Conservation (phyloP, 768 basidiomycete species). For the Rossbeevera mucosa region DNA sequence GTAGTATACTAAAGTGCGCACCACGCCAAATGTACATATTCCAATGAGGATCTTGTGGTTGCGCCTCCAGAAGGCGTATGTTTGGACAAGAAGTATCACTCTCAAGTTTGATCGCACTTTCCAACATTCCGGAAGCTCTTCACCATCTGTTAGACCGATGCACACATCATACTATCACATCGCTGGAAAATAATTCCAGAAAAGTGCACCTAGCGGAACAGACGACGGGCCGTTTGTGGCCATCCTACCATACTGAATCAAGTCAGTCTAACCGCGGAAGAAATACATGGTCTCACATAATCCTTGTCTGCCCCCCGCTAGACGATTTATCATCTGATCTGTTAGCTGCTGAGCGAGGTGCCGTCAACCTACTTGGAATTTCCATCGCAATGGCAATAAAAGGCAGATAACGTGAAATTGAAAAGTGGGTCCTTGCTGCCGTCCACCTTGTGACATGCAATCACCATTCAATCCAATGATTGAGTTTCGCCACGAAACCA, state of each 20-base stretch:
- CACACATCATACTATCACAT: slow-evolving; percentile 16
- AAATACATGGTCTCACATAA: slow-evolving; percentile 4
- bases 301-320: slow-evolving; percentile 1
- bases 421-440: slow-evolving; percentile 15
- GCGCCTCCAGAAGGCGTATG: slow-evolving; percentile 18
- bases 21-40: slow-evolving; percentile 8
- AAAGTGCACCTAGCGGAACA: not conserved
- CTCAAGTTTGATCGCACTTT: not conserved
- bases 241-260: slow-evolving; percentile 9
- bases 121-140: not conserved
- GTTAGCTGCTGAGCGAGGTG: not conserved
- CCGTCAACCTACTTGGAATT: slow-evolving; percentile 5
- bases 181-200: not conserved
- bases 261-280: not conserved
- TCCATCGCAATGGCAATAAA: slow-evolving; percentile 15
- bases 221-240: slow-evolving; percentile 3
- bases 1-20: not conserved
- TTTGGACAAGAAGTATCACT: slow-evolving; percentile 20
- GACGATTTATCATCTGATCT: not conserved
- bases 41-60: slow-evolving; percentile 19
- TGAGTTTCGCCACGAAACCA: not conserved
- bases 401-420: slow-evolving; percentile 20
- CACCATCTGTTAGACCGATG: slow-evolving; percentile 14
- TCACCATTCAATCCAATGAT: slow-evolving; percentile 3
- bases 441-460: slow-evolving; percentile 18